Base-by-base conservation (phyloP, 2,329 filamentous ascomycete genomes). In the Colletotrichum sp. region DNA sequence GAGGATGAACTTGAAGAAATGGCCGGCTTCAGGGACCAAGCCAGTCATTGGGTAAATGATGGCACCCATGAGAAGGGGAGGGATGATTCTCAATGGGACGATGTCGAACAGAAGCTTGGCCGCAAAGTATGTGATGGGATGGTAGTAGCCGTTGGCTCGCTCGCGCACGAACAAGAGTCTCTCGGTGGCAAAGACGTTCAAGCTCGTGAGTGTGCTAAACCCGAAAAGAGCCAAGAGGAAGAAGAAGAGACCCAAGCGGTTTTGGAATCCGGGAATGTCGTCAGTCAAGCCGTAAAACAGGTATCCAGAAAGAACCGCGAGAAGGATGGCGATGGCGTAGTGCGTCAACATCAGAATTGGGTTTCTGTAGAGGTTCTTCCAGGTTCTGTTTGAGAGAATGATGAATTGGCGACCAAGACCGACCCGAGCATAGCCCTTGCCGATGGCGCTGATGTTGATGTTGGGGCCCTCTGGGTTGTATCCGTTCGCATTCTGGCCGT, bases 11-110 rank as follows among this genome's bases (percentile, higher is more conserved):
- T 94, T 95, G 83, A 96, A 91, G 85, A 99, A 99, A 82, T 98
- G 94, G 3, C 91, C 87, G 83, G 92, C 93, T 72, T 96, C 94
- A 0, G 97, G 92, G 26, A 98, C 93, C 16, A 99, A 89, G 3
- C 97, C 97, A 0, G 96, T 98, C 97, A 99, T 99, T 1, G 97
- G 97, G 83, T 99, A 99, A 26, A 99, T 92, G 77, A 99, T 99
- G 34, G 95, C 92, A 18, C 96, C 97, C 91, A 99, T 97, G 75
- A 99, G 93, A 77, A 99, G 94, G 1, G 97, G 97, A 7, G 97
- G 97, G 64, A 99, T 94, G 72, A 99, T 93, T 65, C 97, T 92
- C n/a, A 99, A 89, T 5, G 97, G 97, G 14, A 99, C 90, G 79
- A 99, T 96, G 83, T 99, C 97, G 83, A 99, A 99, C n/a, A 98